phyloP scores from a whole-genome alignment of 352 stramenopile species.

The Phytophthora sp. region DNA sequence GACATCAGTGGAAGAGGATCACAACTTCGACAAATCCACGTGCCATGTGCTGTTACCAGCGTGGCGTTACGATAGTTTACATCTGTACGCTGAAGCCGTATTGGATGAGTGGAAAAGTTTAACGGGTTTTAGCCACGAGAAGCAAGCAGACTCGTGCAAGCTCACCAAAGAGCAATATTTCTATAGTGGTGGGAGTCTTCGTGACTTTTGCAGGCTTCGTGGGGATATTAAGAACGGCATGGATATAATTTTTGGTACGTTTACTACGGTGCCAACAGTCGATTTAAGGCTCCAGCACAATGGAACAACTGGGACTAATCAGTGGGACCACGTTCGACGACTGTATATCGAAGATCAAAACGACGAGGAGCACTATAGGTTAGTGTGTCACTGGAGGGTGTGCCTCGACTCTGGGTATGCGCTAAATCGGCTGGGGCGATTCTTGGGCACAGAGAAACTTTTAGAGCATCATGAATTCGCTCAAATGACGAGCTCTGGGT shows the following conservation, averaged over 20 bases:
- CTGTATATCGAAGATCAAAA: slow-evolving; percentile 17
- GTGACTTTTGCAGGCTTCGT: slow-evolving; percentile 21
- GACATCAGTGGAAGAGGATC: slow-evolving; percentile 15
- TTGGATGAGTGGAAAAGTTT: slow-evolving; percentile 21
- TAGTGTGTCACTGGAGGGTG: slow-evolving; percentile 12
- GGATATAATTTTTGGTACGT: slow-evolving; percentile 10
- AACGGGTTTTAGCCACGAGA: slow-evolving; percentile 15
- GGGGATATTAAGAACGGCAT: slow-evolving; percentile 24
- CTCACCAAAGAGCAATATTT: slow-evolving; percentile 31
- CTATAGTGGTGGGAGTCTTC: slow-evolving; percentile 37
- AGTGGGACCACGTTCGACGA: slow-evolving; percentile 28
- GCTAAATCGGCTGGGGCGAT: slow-evolving; percentile 21
- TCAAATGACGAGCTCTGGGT: slow-evolving; percentile 20
- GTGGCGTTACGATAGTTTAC: slow-evolving; percentile 25
- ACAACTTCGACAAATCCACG: neutral
- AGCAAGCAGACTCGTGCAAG: neutral
- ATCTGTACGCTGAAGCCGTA: slow-evolving; percentile 19
- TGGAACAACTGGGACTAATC: no score
- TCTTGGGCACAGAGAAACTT: slow-evolving; percentile 8
- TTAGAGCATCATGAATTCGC: slow-evolving; percentile 14
- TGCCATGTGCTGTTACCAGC: slow-evolving; percentile 24
- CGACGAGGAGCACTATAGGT: slow-evolving; percentile 26
- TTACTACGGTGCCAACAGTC: slow-evolving; percentile 2
- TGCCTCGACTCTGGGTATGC: slow-evolving; percentile 31
- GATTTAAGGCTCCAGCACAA: no score